A percentile compares a stretch with the other conserved stretches of the same genome.
phyloP scores from a whole-genome alignment of 768 basidiomycete genomes.

The Pulveroboletus frians region DNA sequence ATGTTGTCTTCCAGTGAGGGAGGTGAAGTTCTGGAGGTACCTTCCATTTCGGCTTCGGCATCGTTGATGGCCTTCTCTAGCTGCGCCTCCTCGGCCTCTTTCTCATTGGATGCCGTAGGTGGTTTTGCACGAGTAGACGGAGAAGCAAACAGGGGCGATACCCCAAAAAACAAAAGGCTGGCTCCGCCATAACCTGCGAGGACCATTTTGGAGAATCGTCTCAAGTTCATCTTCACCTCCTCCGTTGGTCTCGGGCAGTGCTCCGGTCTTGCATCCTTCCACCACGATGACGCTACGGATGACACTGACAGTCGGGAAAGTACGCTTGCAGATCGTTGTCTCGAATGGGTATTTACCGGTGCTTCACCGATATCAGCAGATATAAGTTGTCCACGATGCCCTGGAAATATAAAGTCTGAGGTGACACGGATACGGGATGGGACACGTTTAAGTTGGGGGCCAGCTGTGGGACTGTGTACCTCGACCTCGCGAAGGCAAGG shows the following conservation, averaged over 20 bases:
- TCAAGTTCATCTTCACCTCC: constrained; percentile 64
- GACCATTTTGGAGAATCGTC: constrained; percentile 76
- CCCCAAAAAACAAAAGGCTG: constrained; percentile 74
- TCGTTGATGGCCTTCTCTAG: constrained; percentile 65
- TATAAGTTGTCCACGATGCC: constrained; percentile 65
- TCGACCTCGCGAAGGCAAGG: constrained; percentile 61
- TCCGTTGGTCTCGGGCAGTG: constrained; percentile 31
- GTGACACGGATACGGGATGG: constrained; percentile 66
- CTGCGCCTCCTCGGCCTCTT: constrained; percentile 53
- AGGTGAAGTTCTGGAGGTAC: constrained; percentile 29
- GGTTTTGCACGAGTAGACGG: constrained; percentile 21
- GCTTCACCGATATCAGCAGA: constrained; percentile 77
- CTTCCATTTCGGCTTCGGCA: constrained; percentile 59
- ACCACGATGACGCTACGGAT: constrained; percentile 23
- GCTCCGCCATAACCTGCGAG: constrained; percentile 84
- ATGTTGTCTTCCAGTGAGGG: constrained; percentile 19
- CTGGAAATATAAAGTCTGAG: constrained; percentile 65
- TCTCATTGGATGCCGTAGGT: constrained; percentile 35
- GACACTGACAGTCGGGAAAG: constrained; percentile 25
- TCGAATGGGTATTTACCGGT: constrained; percentile 28
- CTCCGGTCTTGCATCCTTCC: constrained; percentile 23
- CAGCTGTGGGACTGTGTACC: constrained; percentile 43
- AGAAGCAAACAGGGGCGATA: constrained; percentile 36
- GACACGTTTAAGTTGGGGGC: constrained; percentile 29
- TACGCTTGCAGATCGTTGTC: constrained; percentile 27